phyloP scores from a whole-genome alignment of 140 eudicot genomes.

The Oenanthe javanica region DNA sequence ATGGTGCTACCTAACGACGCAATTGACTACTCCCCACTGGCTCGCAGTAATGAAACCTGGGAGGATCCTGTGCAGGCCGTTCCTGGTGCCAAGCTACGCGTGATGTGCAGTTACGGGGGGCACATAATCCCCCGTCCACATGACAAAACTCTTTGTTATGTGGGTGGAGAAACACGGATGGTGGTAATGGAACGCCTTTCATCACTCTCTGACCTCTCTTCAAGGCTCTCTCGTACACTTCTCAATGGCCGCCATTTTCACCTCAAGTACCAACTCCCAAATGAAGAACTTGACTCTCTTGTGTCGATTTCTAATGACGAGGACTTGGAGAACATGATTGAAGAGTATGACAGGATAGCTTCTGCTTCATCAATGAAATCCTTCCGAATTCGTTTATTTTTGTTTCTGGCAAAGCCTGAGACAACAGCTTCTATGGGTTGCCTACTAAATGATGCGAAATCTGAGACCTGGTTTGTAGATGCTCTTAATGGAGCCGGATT shows the following conservation, averaged over 20 bases:
- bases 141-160: slow-evolving; percentile 74
- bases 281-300: slow-evolving; percentile 83
- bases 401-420: slow-evolving; percentile 63
- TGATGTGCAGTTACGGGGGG: slow-evolving; percentile 95
- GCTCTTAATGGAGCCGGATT: slow-evolving; percentile 66
- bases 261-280: slow-evolving; percentile 80
- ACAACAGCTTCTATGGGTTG: slow-evolving; percentile 71
- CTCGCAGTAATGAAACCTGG: slow-evolving; percentile 37
- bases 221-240: slow-evolving; percentile 58
- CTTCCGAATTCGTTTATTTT: slow-evolving; percentile 52
- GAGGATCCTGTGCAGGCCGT: slow-evolving; percentile 49
- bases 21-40: slow-evolving; percentile 43
- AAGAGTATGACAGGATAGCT: slow-evolving; percentile 62
- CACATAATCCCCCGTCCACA: slow-evolving; percentile 89
- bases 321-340: slow-evolving; percentile 83
- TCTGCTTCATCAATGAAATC: slow-evolving; percentile 33
- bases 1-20: slow-evolving; percentile 27
- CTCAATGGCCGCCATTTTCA: slow-evolving; percentile 55
- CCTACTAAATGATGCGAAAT: slow-evolving; percentile 62
- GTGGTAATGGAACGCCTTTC: slow-evolving; percentile 65
- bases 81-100: slow-evolving; percentile 65
- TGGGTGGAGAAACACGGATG: slow-evolving; percentile 83
- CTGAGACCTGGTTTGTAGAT: slow-evolving; percentile 88
- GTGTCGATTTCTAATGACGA: slow-evolving; percentile 65
- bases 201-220: slow-evolving; percentile 45